A percentile compares a stretch with the other conserved stretches of the same genome.
These are phyloP conservation scores for Fusarium buharicum DNA, from an alignment of 2,329 filamentous ascomycete genomes.

Conservation along the genomic window DNA sequence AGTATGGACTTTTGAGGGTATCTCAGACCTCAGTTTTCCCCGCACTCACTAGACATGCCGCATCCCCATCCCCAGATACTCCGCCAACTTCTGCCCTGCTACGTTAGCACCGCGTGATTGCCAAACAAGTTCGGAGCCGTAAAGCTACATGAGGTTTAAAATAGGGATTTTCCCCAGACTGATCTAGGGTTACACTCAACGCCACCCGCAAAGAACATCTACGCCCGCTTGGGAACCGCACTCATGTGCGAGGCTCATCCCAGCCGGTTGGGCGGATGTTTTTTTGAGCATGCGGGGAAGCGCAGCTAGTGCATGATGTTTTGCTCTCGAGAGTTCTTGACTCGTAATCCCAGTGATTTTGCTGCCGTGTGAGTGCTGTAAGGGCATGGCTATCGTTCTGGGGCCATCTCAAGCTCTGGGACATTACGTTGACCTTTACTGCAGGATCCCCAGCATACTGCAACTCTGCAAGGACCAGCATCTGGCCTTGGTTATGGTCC, in stretches of 20 bases:
- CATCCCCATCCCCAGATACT: conserved; percentile 28
- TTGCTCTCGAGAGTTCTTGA: conserved; percentile 24
- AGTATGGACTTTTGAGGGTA: conserved; percentile 18
- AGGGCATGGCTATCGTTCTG: conserved; percentile 1
- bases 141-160: conserved; percentile 30
- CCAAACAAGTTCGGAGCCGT: conserved; percentile 40
- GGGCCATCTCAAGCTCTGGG: conserved; percentile 4
- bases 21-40: conserved; percentile 31
- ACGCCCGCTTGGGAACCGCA: conserved; percentile 25
- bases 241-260: conserved; percentile 39
- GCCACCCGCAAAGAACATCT: conserved; percentile 18
- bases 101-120: conserved; percentile 32
- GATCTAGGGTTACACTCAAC: conserved; percentile 21
- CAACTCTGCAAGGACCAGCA: conserved; percentile 3
- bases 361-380: conserved; percentile 3
- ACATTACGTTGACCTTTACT: not conserved
- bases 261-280: conserved; percentile 42
- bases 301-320: conserved; percentile 14
- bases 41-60: conserved; percentile 30
- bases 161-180: conserved; percentile 27
- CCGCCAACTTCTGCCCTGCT: conserved; percentile 15
- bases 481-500: not conserved
- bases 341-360: conserved; percentile 24
- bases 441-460: not conserved
- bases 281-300: conserved; percentile 43